These are phyloP conservation scores for Arabidopsis arenosa DNA, from an alignment of 345 rosid genomes.

Conservation along the genomic window DNA sequence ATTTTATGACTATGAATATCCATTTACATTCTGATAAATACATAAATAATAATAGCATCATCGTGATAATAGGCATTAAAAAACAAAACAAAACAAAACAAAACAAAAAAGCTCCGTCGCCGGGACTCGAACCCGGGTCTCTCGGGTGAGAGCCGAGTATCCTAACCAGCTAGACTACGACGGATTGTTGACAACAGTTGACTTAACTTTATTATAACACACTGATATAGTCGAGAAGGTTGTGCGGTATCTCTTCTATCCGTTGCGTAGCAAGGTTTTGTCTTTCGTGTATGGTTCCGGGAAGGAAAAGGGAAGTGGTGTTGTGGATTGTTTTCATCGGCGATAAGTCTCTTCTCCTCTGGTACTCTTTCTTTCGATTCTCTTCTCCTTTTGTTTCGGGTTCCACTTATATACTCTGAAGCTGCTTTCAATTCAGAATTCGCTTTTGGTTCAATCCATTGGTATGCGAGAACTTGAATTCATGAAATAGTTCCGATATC, in stretches of 20 bases:
- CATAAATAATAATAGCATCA: background rate
- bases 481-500: background rate
- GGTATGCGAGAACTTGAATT: constrained; percentile 17
- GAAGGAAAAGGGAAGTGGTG: constrained; percentile 18
- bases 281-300: constrained; percentile 19
- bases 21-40: background rate
- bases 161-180: constrained; percentile 68
- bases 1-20: background rate
- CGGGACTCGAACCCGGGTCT: constrained; percentile 77
- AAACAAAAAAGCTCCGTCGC: constrained; percentile 55
- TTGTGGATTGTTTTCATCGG: constrained; percentile 15
- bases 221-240: background rate
- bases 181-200: background rate
- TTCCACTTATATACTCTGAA: background rate
- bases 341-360: constrained; percentile 34
- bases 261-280: constrained; percentile 32
- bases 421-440: background rate
- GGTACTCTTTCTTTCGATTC: constrained; percentile 28
- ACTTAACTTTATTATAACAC: fast-evolving
- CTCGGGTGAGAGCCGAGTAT: constrained; percentile 82
- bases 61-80: background rate
- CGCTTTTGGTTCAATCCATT: constrained; percentile 29
- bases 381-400: background rate
- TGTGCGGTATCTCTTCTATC: constrained; percentile 28
- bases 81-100: background rate